Conservation (phyloP, 202 grass and related monocot genomes). For the Sporobolus alterniflorus region DNA sequence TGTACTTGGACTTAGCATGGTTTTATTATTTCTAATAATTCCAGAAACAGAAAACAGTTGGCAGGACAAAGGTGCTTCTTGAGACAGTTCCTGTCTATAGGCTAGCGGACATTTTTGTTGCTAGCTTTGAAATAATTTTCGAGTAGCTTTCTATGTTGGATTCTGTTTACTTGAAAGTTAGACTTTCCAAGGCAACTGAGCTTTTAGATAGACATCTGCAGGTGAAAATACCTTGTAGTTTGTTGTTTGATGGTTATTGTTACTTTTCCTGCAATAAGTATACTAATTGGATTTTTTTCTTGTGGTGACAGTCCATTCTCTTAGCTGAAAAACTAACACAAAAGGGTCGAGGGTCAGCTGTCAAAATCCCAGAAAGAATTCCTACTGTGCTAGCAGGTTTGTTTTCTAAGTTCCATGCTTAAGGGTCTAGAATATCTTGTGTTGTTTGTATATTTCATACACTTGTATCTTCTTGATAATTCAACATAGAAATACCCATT, state of each 20-base stretch:
- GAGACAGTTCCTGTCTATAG: conserved; percentile 97
- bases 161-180: conserved; percentile 44
- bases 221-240: conserved; percentile 52
- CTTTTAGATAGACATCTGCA: conserved; percentile 92
- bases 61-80: conserved; percentile 95
- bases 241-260: conserved; percentile 25
- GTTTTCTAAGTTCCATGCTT: neutral
- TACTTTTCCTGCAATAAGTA: neutral
- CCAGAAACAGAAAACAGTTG: conserved; percentile 99
- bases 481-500: too few species aligned
- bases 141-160: conserved; percentile 91
- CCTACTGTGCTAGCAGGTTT: conserved; percentile 93
- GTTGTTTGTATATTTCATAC: too few species aligned
- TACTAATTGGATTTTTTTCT: conserved; percentile 32
- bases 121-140: conserved; percentile 99
- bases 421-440: too few species aligned
- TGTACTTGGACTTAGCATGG: conserved; percentile 25
- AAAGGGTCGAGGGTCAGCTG: conserved; percentile 94
- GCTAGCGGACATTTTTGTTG: conserved; percentile 98
- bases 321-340: conserved; percentile 99
- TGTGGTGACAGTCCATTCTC: conserved; percentile 77
- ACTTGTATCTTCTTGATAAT: too few species aligned
- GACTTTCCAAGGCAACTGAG: conserved; percentile 94
- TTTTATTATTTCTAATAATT: conserved; percentile 26
- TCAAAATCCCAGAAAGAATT: conserved; percentile 98